These are phyloP conservation scores for Alternaria arborescens DNA, from an alignment of 2,329 filamentous ascomycete genomes.

Conservation along the genomic window DNA sequence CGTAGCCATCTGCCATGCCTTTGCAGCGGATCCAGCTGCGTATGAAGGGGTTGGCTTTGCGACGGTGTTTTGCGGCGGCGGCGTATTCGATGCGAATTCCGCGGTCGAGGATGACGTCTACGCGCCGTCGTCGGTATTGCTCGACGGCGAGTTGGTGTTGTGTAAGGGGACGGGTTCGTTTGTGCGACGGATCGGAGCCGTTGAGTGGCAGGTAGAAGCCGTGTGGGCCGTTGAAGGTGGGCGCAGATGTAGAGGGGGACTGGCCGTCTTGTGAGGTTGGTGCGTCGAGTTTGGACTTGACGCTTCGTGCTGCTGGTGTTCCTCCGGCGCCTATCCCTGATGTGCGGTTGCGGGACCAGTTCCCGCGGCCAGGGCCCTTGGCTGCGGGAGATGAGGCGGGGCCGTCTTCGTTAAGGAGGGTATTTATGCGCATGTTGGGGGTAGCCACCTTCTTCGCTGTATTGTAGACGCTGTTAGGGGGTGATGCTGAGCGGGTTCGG, in stretches of 20 bases:
- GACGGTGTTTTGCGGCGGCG: constrained; percentile 67
- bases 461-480: constrained; percentile 53
- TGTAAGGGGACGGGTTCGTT: constrained; percentile 76
- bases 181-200: constrained; percentile 56
- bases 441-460: constrained; percentile 45
- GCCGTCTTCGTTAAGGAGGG: constrained; percentile 57
- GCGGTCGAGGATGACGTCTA: constrained; percentile 83
- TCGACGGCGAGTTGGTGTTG: constrained; percentile 85
- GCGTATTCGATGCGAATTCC: constrained; percentile 73
- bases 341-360: constrained; percentile 56
- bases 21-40: constrained; percentile 72
- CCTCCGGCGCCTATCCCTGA: constrained; percentile 16
- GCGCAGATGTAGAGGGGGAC: constrained; percentile 43
- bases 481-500: constrained; percentile 57
- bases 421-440: constrained; percentile 59
- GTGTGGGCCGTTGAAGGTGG: constrained; percentile 60
- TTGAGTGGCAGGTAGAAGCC: constrained; percentile 62
- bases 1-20: constrained; percentile 55
- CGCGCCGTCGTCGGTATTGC: constrained; percentile 77
- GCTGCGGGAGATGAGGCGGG: constrained; percentile 42
- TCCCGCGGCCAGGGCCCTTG: constrained; percentile 60
- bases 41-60: constrained; percentile 71
- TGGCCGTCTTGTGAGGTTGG: constrained; percentile 44
- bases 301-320: constrained; percentile 35
- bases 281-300: constrained; percentile 48